Evolutionary conservation across 2,329 filamentous ascomycete genomes (phyloP), one percentile per base, ranked within the genome.

Genomic region (Pseudopithomyces chartarum): DNA sequence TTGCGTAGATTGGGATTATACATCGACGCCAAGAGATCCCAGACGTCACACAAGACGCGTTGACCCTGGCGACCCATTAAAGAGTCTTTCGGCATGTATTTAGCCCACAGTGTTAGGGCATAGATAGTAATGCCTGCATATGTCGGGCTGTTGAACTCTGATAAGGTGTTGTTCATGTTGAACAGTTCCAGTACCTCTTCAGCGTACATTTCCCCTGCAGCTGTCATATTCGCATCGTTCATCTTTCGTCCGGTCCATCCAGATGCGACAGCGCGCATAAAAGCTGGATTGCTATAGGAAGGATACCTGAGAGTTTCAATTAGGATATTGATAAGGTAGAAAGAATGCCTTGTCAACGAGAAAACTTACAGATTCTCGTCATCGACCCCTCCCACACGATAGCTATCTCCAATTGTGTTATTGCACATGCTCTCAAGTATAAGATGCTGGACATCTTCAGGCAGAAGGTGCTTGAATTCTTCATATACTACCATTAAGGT

Each of bases 41-140:
- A 86, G 0, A 79, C 83, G 10, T 77, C 67, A 5, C 67, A 56
- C 23, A 86, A 73, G 76, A 85, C 82, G 5, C 73, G 70, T 66
- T 17, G 76, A 69, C 43, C 43, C 29, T 46, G 23, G n/a, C 43
- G 43, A 20, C 43, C 43, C 78, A 87, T 82, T 32, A 83, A 63
- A 0, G 82, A 83, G 54, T 79, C 77, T 4, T 75, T 61, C 0
- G 82, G 79, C 6, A 84, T 71, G 60, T 87, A 87, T 55, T 84
- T 29, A 13, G 78, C 78, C 79, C 82, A 85, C 0, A 86, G 65
- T 2, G 81, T 78, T 13, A 87, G 70, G 0, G 81, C 84, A 34
- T 79, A 84, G 3, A 87, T 74, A 0, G 82, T 84, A 2, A 87
- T 81, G 0, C 85, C 85, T 0, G 82, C 81, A 64, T 87, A 87